phyloP scores from a whole-genome alignment of 2,329 filamentous ascomycete genomes.

The Alternaria sp. region DNA sequence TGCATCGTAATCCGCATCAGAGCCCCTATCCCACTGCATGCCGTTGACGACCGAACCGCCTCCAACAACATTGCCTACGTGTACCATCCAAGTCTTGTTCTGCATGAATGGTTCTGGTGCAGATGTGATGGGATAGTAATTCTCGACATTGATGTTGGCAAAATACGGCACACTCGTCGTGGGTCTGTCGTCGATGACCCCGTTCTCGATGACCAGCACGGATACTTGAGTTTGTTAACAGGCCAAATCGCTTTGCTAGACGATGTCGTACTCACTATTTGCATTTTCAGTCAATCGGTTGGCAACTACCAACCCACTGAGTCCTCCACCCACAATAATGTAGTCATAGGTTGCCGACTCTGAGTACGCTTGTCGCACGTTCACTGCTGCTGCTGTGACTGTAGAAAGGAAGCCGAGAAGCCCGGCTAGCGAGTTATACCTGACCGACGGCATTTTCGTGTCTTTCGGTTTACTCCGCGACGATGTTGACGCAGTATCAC shows the following conservation, averaged over 20 bases:
- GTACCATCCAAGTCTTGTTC: slow-evolving; percentile 31
- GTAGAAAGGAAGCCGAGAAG: not conserved
- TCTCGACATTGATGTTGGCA: slow-evolving; percentile 20
- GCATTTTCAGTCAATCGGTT: slow-evolving; percentile 26
- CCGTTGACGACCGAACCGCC: slow-evolving; percentile 48
- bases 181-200: slow-evolving; percentile 18
- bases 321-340: slow-evolving; percentile 32
- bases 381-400: not conserved
- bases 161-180: slow-evolving; percentile 17
- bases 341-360: slow-evolving; percentile 22
- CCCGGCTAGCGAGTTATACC: not conserved
- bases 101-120: slow-evolving; percentile 30
- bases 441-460: not conserved
- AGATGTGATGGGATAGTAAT: slow-evolving; percentile 23
- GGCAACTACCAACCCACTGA: slow-evolving; percentile 29
- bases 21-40: slow-evolving; percentile 45
- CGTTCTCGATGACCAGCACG: slow-evolving; percentile 31
- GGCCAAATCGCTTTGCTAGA: not conserved
- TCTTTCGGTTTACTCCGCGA: not conserved
- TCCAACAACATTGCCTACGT: slow-evolving; percentile 40
- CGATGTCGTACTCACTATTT: not conserved
- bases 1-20: slow-evolving; percentile 54
- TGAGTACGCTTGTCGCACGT: not conserved
- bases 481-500: not conserved
- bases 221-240: slow-evolving; percentile 10